Conservation (phyloP, 23 red algal genomes). For the Gracilaria gracilis region DNA sequence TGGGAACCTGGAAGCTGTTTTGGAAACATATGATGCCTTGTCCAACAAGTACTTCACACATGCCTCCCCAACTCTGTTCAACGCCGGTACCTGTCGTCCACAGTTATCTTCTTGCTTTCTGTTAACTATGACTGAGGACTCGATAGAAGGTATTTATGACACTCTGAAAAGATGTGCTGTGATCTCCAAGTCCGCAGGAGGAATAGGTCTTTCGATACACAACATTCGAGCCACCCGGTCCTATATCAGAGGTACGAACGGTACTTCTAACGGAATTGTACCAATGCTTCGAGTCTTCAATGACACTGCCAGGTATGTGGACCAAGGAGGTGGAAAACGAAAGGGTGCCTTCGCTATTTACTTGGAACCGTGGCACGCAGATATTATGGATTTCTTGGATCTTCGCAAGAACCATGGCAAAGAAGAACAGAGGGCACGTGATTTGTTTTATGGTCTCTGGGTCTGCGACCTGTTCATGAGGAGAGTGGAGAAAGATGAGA, state of each 20-base stretch:
- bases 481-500: slow-evolving; percentile 83
- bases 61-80: slow-evolving; percentile 97
- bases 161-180: slow-evolving; percentile 99
- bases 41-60: slow-evolving; percentile 97
- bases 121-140: slow-evolving; percentile 98
- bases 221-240: slow-evolving; percentile 90
- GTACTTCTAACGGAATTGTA: slow-evolving; percentile 96
- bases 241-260: slow-evolving; percentile 99
- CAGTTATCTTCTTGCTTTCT: slow-evolving; percentile 98
- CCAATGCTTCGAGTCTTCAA: slow-evolving; percentile 99
- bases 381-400: slow-evolving; percentile 98
- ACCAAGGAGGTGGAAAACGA: slow-evolving; percentile 98
- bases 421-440: slow-evolving; percentile 95
- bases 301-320: slow-evolving; percentile 99
- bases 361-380: slow-evolving; percentile 99
- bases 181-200: slow-evolving; percentile 96
- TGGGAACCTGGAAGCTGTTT: slow-evolving; percentile 82
- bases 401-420: slow-evolving; percentile 99
- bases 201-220: slow-evolving; percentile 93
- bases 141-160: slow-evolving; percentile 99
- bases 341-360: slow-evolving; percentile 99
- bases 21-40: slow-evolving; percentile 94
- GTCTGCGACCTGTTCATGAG: slow-evolving; percentile 96
- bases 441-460: slow-evolving; percentile 99
- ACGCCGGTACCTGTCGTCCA: slow-evolving; percentile 92